Evolutionary conservation across 2,329 filamentous ascomycete species (phyloP).

Genomic region (Mollisia scopiformis): DNA sequence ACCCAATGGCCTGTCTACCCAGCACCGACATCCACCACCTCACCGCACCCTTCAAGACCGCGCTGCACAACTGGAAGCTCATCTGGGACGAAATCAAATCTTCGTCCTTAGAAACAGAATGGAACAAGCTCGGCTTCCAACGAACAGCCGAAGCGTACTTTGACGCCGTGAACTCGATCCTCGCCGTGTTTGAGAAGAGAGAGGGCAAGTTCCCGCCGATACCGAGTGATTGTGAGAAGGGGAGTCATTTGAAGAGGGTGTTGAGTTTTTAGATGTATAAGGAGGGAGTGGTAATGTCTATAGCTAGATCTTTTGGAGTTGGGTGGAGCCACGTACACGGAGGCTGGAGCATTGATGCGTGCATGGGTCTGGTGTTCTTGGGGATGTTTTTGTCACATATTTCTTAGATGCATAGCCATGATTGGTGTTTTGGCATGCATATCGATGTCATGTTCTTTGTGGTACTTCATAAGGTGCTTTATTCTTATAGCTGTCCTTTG

Average conservation of each 20-base stretch:
- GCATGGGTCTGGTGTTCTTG: too few species aligned
- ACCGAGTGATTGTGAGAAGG: slow-evolving; percentile 35
- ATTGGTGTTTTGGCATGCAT: too few species aligned
- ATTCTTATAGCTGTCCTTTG: too few species aligned
- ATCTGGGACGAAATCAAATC: slow-evolving; percentile 35
- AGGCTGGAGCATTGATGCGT: background rate
- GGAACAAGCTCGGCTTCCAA: slow-evolving; percentile 35
- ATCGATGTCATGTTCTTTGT: too few species aligned
- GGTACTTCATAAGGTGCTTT: too few species aligned
- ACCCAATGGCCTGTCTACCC: slow-evolving; percentile 26
- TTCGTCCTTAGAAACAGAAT: slow-evolving; percentile 22
- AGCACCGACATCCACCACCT: slow-evolving; percentile 19
- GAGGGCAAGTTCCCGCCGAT: slow-evolving; percentile 29
- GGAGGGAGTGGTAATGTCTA: background rate
- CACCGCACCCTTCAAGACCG: slow-evolving; percentile 30
- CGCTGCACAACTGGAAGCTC: slow-evolving; percentile 33
- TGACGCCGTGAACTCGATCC: slow-evolving; percentile 25
- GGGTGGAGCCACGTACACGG: background rate
- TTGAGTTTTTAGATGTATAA: slow-evolving; percentile 24
- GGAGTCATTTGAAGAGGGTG: slow-evolving; percentile 32
- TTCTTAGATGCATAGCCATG: too few species aligned
- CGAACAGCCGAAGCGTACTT: slow-evolving; percentile 35
- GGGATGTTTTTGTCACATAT: too few species aligned
- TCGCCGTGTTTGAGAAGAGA: slow-evolving; percentile 30
- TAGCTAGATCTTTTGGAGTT: background rate